phyloP scores from a whole-genome alignment of 345 rosid species.

The Hevea brasiliensis region DNA sequence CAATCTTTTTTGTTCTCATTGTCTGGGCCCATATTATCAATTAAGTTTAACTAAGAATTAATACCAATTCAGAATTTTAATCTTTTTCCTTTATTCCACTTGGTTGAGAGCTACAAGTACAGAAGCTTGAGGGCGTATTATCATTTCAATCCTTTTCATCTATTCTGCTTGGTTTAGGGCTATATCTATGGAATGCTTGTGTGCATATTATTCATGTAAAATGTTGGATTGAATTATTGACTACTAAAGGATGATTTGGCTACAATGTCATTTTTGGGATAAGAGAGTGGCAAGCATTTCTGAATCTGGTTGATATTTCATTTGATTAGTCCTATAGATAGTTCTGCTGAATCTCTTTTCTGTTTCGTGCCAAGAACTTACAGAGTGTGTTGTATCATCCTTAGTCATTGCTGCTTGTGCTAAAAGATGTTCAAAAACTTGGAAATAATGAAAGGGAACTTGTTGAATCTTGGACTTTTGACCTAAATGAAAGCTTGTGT shows the following conservation, averaged over 20 bases:
- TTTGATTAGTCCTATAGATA: not conserved
- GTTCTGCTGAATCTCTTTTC: not conserved
- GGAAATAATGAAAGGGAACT: not conserved
- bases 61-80: not conserved
- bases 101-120: too few species aligned
- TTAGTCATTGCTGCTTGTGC: too few species aligned
- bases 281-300: not conserved
- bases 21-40: not conserved
- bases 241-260: slow-evolving; percentile 9
- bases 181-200: not conserved
- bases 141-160: not conserved
- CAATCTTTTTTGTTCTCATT: not conserved
- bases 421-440: too few species aligned
- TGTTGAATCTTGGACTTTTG: not conserved
- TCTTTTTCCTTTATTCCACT: not conserved
- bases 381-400: not conserved
- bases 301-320: not conserved
- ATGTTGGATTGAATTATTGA: not conserved
- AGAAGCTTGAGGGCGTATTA: not conserved
- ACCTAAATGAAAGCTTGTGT: not conserved
- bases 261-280: not conserved
- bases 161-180: not conserved
- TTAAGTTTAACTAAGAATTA: not conserved
- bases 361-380: not conserved
- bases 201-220: not conserved